A percentile compares a stretch with the other conserved stretches of the same genome.
Evolutionary conservation across 106 monocot species (phyloP).

Genomic region (Platanthera guangdongensis): DNA sequence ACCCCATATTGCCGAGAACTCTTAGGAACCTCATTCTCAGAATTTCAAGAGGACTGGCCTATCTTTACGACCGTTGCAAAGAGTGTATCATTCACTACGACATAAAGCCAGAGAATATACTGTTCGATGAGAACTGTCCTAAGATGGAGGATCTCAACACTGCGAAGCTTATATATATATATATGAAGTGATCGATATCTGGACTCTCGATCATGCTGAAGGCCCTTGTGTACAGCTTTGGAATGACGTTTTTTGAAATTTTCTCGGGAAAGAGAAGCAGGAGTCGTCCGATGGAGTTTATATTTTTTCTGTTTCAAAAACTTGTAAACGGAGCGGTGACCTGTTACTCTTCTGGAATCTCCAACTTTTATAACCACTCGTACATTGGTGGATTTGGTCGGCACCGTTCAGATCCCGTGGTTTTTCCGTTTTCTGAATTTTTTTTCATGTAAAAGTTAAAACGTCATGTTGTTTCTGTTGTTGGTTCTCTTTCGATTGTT

Average conservation of each 20-base stretch:
- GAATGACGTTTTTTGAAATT: slow-evolving; percentile 37
- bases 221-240: slow-evolving; percentile 39
- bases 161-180: slow-evolving; percentile 30
- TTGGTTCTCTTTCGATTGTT: too few species aligned
- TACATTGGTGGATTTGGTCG: too few species aligned
- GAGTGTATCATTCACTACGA: slow-evolving; percentile 41
- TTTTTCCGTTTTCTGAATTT: too few species aligned
- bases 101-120: slow-evolving; percentile 40
- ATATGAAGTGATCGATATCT: slow-evolving; percentile 24
- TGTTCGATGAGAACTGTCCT: slow-evolving; percentile 23
- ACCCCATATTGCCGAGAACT: too few species aligned
- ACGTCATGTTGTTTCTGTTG: too few species aligned
- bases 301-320: slow-evolving; percentile 7
- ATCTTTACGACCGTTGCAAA: slow-evolving; percentile 35
- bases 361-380: too few species aligned
- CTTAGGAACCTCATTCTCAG: slow-evolving; percentile 20
- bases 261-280: slow-evolving; percentile 26
- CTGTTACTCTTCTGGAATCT: too few species aligned
- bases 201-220: slow-evolving; percentile 26
- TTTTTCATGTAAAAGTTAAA: too few species aligned
- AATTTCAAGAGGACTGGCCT: slow-evolving; percentile 24
- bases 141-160: slow-evolving; percentile 36
- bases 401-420: too few species aligned
- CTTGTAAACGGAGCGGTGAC: too few species aligned
- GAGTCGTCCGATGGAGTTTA: neutral